Base-by-base conservation (phyloP, 73 alveolate species). In the Paramecium tetraurelia region DNA sequence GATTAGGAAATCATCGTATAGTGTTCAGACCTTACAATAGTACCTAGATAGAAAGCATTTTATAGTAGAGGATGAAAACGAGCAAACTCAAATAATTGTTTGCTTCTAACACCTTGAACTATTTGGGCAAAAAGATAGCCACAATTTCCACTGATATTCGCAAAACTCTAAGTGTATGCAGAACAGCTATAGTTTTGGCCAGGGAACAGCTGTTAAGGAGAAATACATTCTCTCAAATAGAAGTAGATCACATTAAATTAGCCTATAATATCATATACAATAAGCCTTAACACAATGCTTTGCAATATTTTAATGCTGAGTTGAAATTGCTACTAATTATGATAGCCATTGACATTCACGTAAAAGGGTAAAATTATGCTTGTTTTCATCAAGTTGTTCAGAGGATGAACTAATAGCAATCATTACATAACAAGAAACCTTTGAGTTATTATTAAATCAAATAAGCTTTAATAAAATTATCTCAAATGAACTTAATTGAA, bases 1-100 rank as follows among this genome's bases (percentile, higher is more conserved):
- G 99, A 93, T 96, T 98, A 89, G 99, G 99, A 29, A 94, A 93
- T 72, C 96, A 96, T 71, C 86, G 98, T 53, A 84, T 98, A 35
- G 98, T 97, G 89, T 98, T 96, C 86, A 93, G 96, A 85, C 98
- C 99, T 5, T 98, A 98, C 85, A 95, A 86, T 59, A 93, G 93
- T 58, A 95, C 93, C 10, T 95, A 98, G 89, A 96, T 98, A 58
- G 59, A 93, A 48, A 50, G 80, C 69, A 98, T 98, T 44, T 58
- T 98, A 18, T 85, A 86, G 59, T 89, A 97, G 12, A 95, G 99
- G 89, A 95, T 98, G 84, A 68, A 68, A 31, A 68, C 84, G 43
- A 59, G 80, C 12, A 98, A 95, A 86, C 20, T 63, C 11, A 68
- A 59, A 48, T 92, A 94, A 31, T 90, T 95, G 10, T 96, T 97